Percentiles rank a stretch among this genome's conserved stretches.
Evolutionary conservation across 2,329 filamentous ascomycete genomes (phyloP).

Genomic region (Beauveria sp.): DNA sequence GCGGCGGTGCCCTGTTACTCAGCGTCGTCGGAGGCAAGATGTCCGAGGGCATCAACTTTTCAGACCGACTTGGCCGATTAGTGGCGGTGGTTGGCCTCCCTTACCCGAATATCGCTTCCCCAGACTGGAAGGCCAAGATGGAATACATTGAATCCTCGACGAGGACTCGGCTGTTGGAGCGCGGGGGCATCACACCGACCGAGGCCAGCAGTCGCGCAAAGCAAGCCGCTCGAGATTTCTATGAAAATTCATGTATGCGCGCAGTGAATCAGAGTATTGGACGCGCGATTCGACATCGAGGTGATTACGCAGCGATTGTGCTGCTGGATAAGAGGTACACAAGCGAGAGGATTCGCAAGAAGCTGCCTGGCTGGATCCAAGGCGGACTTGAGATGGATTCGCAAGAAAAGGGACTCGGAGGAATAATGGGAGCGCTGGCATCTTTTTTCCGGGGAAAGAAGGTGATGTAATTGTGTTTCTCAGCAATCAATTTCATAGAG

Average conservation of each 20-base stretch:
- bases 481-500: background rate
- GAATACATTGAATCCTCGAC: slow-evolving; percentile 69
- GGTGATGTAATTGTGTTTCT: background rate
- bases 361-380: slow-evolving; percentile 85
- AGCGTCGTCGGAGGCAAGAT: slow-evolving; percentile 92
- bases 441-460: slow-evolving; percentile 51
- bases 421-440: slow-evolving; percentile 50
- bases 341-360: slow-evolving; percentile 62
- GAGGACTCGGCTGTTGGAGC: slow-evolving; percentile 25
- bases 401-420: slow-evolving; percentile 44
- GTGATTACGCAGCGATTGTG: slow-evolving; percentile 86
- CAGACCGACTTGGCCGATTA: slow-evolving; percentile 78
- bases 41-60: slow-evolving; percentile 98
- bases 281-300: slow-evolving; percentile 77
- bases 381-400: slow-evolving; percentile 51
- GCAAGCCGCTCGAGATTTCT: slow-evolving; percentile 66
- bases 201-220: slow-evolving; percentile 32
- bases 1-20: slow-evolving; percentile 65
- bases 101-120: slow-evolving; percentile 81
- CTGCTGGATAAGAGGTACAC: slow-evolving; percentile 76
- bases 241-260: slow-evolving; percentile 93
- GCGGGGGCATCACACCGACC: slow-evolving; percentile 16
- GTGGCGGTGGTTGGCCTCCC: slow-evolving; percentile 89
- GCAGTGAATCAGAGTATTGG: slow-evolving; percentile 97
- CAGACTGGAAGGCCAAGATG: slow-evolving; percentile 89